Base-by-base conservation (phyloP, 2,329 filamentous ascomycete species). In the Cercospora zeae-maydis region DNA sequence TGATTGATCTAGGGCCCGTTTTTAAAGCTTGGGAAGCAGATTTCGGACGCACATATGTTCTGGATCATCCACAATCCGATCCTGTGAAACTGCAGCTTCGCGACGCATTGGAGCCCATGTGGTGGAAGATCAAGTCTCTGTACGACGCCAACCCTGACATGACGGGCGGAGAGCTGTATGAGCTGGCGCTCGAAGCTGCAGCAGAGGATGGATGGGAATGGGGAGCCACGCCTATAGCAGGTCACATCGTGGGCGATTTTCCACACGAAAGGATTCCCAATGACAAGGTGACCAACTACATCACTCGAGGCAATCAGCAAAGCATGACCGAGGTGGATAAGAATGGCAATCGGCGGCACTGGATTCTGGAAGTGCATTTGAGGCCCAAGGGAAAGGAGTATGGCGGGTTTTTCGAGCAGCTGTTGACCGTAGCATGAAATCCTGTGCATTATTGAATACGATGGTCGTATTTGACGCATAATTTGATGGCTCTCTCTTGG, bases 21-120 rank as follows among this genome's bases (percentile, higher is more conserved):
- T 83, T 84, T 61, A 81, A 82, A 56, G 75, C 74, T 0, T 84
- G 80, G 79, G 82, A 84, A 67, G 82, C 82, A 4, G 82, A 83
- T 64, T 83, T 83, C 62, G 81, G 81, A 7, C 79, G 81, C 13
- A 84, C 82, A 0, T 84, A 79, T 63, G 81, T 84, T 2, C 75
- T 84, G 0, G n/a, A 16, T 10, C 81, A 80, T 63, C 77, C 33
- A 14, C 24, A 45, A 54, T 31, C 9, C 10, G 81, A 83, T 57
- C 77, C 78, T 1, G 62, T 71, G 19, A 84, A 83, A 72, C 73
- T 72, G 14, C 74, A 72, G 55, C 67, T 83, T 13, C 77, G 79
- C 1, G 81, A 82, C 60, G 71, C 78, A 3, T 75, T 83, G 0
- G 78, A 82, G 66, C 80, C 80, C 0, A 72, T 79, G 9, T 84